Base-by-base conservation (phyloP, 176 grass and related monocot species). In the Aegilops umbellulata region DNA sequence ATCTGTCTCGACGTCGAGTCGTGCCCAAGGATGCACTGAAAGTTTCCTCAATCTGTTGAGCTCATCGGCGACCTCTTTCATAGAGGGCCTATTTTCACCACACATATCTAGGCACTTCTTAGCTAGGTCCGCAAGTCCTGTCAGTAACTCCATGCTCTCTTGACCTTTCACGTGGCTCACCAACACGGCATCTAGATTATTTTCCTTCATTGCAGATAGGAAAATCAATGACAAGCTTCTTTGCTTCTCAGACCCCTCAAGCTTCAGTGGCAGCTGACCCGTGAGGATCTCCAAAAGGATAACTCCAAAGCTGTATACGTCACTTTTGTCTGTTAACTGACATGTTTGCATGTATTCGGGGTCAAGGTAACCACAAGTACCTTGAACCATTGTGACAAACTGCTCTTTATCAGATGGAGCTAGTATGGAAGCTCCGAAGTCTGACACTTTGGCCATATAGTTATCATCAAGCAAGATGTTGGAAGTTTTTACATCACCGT, bases 331-430 rank as follows among this genome's bases (percentile, higher is more conserved):
- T 0, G 87, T 88, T 13, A 88, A 34, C 35, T 84, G 67, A 6
- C 76, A 89, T 42, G 87, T 89, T 17, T 66, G 82, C 88, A 89
- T 69, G 69, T 89, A 89, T 22, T 89, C 88, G 11, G 88, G 87
- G 19, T 84, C 76, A 0, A 84, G 82, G 32, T 89, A 89, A 15
- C 82, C 87, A 20, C 87, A 89, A 0, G 87, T 89, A 14, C 82
- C 76, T 31, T 84, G 76, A 66, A 82, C 12, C 78, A 87, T 66
- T 41, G 78, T 87, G 16, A 87, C 87, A 51, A 83, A 83, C 22
- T 88, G 87, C 7, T 72, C 87, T 29, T 88, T 26, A 1, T 79
- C 53, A 0, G 53, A 53, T 29, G 80, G 87, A 0, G 80, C 87
- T 5, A 88, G 27, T 79, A 83, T 38, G 27, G 87, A 88, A 16